Conservation (phyloP, 2,329 filamentous ascomycete genomes). For the Pseudogymnoascus sp. region DNA sequence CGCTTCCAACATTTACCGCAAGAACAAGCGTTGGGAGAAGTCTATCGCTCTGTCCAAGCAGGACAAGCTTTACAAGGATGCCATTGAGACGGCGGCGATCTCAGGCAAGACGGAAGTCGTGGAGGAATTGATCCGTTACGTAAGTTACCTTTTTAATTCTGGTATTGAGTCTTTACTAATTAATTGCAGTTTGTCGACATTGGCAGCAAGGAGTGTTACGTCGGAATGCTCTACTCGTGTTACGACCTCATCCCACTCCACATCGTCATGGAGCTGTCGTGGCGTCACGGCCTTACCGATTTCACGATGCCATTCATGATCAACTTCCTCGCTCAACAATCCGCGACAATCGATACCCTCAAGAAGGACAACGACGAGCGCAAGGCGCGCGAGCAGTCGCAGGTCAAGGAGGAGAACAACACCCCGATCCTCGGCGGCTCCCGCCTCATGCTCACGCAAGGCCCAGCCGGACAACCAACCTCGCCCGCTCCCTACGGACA, state of each 20-base stretch:
- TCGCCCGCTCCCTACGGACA: constrained; percentile 66
- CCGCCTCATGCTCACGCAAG: constrained; percentile 92
- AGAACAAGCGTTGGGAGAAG: constrained; percentile 99
- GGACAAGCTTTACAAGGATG: constrained; percentile 99
- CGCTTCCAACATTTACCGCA: constrained; percentile 95
- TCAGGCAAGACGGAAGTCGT: constrained; percentile 87
- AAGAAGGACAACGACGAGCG: constrained; percentile 96
- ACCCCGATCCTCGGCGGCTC: constrained; percentile 85
- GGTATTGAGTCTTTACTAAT: constrained; percentile 28
- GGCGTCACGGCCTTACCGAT: constrained; percentile 88
- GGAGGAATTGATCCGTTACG: constrained; percentile 91
- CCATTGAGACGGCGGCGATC: constrained; percentile 92
- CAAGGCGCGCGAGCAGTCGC: constrained; percentile 63
- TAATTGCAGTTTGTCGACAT: constrained; percentile 84
- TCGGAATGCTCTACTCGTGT: constrained; percentile 98
- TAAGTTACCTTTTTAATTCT: constrained; percentile 48
- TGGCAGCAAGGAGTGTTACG: constrained; percentile 96
- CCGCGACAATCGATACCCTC: constrained; percentile 70
- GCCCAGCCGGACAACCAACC: constrained; percentile 50
- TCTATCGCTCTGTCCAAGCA: constrained; percentile 96
- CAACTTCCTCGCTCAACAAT: constrained; percentile 90
- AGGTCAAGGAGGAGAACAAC: constrained; percentile 83
- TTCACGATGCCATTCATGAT: constrained; percentile 99
- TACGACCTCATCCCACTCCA: constrained; percentile 94
- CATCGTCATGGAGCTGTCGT: constrained; percentile 89